Conservation (phyloP, 78 protist genomes). For the Emiliania huxleyi region DNA sequence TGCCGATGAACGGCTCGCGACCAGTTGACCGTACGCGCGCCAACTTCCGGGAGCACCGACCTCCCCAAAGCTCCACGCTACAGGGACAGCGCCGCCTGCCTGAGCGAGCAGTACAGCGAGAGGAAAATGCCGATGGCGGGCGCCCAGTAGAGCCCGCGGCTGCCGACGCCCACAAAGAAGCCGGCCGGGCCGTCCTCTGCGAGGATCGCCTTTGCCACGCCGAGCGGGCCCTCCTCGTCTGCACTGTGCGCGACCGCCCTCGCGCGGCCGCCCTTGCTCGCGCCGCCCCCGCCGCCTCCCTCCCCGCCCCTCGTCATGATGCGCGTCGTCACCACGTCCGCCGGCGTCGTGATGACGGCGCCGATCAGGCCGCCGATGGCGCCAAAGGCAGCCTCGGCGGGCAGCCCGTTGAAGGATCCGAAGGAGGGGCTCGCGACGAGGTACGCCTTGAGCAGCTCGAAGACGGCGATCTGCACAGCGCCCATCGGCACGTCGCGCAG, state of each 20-base stretch:
- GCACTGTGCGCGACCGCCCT: too few species aligned
- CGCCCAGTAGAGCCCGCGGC: slow-evolving; percentile 21
- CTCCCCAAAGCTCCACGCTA: too few species aligned
- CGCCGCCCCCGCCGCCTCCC: not conserved
- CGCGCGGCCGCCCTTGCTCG: too few species aligned
- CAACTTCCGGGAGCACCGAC: too few species aligned
- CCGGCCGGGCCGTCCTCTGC: not conserved
- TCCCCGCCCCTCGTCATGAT: not conserved
- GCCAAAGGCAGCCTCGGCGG: slow-evolving; percentile 19
- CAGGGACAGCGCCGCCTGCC: not conserved
- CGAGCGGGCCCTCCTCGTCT: not conserved
- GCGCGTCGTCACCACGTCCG: not conserved
- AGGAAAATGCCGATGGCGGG: slow-evolving; percentile 34
- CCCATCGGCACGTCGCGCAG: slow-evolving; percentile 32
- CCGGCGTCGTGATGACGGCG: not conserved
- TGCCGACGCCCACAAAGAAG: not conserved
- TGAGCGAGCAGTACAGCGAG: not conserved
- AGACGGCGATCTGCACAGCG: slow-evolving; percentile 27
- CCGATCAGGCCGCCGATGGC: slow-evolving; percentile 4
- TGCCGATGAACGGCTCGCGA: too few species aligned
- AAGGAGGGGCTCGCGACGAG: too few species aligned
- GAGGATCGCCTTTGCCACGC: not conserved
- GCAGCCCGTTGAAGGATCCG: too few species aligned
- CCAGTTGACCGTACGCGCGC: too few species aligned
- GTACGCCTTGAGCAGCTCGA: too few species aligned